Percentiles rank a stretch among this genome's conserved stretches.
Conservation (phyloP, 1,284 basidiomycete genomes). For the Malassezia dermatis region DNA sequence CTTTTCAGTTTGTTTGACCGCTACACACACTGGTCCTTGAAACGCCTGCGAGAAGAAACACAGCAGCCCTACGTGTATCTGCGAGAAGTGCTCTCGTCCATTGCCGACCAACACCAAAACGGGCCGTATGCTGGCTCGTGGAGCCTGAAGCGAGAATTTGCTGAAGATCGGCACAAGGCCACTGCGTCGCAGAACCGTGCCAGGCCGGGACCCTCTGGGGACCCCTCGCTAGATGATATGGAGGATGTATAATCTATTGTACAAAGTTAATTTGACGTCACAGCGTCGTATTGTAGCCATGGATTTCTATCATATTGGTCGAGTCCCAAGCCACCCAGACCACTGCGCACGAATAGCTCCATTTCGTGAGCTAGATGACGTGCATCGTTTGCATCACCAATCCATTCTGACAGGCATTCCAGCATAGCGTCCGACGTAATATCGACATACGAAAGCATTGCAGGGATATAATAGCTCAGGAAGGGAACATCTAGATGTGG, state of each 20-base stretch:
- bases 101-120: constrained; percentile 68
- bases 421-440: constrained; percentile 9
- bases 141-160: constrained; percentile 41
- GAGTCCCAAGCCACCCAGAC: constrained; percentile 9
- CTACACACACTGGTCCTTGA: constrained; percentile 71
- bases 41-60: constrained; percentile 64
- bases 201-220: neutral
- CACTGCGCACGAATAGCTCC: constrained; percentile 16
- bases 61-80: constrained; percentile 86
- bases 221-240: neutral
- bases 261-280: neutral
- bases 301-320: constrained; percentile 17
- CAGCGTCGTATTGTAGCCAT: constrained; percentile 16
- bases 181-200: neutral
- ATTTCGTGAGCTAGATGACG: constrained; percentile 13
- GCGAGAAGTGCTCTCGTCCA: constrained; percentile 70
- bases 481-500: constrained; percentile 13
- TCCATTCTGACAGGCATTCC: constrained; percentile 13
- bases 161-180: constrained; percentile 1
- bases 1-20: constrained; percentile 71
- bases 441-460: constrained; percentile 13
- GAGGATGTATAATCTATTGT: constrained; percentile 9
- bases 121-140: constrained; percentile 56
- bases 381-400: constrained; percentile 10
- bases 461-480: constrained; percentile 16